Evolutionary conservation across 805 yeast genomes (phyloP).

Genomic region (Saccharomyces kudriavzevii): DNA sequence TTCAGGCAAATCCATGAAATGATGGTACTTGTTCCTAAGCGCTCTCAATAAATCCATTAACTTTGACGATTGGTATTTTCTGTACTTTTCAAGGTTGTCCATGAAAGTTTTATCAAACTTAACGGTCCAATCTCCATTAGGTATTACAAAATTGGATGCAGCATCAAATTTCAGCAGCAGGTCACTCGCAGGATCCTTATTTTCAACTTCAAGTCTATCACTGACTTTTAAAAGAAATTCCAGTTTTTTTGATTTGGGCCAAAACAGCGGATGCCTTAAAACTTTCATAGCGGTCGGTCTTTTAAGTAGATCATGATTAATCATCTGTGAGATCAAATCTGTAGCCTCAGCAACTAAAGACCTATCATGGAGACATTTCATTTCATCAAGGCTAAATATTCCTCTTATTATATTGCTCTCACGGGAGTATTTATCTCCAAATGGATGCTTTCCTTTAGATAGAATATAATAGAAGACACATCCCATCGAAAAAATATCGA

Average conservation of each 20-base stretch:
- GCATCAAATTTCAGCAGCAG: slow-evolving; percentile 49
- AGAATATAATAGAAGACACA: slow-evolving; percentile 86
- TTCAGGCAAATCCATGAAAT: slow-evolving; percentile 79
- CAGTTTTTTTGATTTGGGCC: slow-evolving; percentile 65
- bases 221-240: slow-evolving; percentile 82
- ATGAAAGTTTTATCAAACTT: slow-evolving; percentile 65
- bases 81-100: slow-evolving; percentile 80
- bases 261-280: slow-evolving; percentile 80
- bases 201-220: slow-evolving; percentile 82
- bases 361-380: slow-evolving; percentile 10
- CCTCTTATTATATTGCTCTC: slow-evolving; percentile 83
- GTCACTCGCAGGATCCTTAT: slow-evolving; percentile 68
- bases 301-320: slow-evolving; percentile 50
- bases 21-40: slow-evolving; percentile 87
- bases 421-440: slow-evolving; percentile 82
- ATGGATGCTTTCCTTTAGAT: slow-evolving; percentile 83
- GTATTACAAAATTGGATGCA: slow-evolving; percentile 42
- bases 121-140: slow-evolving; percentile 66
- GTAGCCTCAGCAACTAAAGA: slow-evolving; percentile 48
- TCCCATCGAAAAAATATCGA: slow-evolving; percentile 90
- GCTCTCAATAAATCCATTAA: slow-evolving; percentile 85
- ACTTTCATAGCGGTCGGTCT: slow-evolving; percentile 68
- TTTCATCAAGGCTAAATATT: slow-evolving; percentile 39
- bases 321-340: slow-evolving; percentile 68
- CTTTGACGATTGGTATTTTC: slow-evolving; percentile 74